Percentiles rank a stretch among this genome's conserved stretches.
phyloP scores from a whole-genome alignment of 257 asterid species.

The Solanum sejunctum region DNA sequence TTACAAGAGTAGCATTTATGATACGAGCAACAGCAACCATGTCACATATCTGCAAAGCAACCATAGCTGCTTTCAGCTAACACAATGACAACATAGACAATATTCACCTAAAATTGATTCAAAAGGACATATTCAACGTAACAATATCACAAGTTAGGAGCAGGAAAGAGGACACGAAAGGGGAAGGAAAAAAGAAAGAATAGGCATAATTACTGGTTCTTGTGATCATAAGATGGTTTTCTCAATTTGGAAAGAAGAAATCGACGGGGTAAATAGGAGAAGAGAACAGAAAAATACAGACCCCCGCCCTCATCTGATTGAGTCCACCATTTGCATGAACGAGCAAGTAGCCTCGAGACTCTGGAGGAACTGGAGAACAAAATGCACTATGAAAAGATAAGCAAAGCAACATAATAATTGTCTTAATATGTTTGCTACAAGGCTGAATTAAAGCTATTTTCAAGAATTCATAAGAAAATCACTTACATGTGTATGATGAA shows the following conservation, averaged over 20 bases:
- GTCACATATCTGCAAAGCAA: slow-evolving; percentile 71
- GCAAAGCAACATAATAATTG: background rate
- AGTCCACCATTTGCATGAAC: slow-evolving; percentile 95
- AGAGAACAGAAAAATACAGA: slow-evolving; percentile 16
- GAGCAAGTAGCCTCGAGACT: slow-evolving; percentile 71
- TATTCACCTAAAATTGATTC: background rate
- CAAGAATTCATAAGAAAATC: background rate
- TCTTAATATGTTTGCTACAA: background rate
- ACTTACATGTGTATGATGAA: slow-evolving; percentile 45
- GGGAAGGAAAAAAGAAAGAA: background rate
- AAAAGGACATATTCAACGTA: background rate
- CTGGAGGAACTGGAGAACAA: slow-evolving; percentile 48
- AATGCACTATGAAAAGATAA: background rate
- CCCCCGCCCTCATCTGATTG: slow-evolving; percentile 98
- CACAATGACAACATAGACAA: background rate
- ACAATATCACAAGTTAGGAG: background rate
- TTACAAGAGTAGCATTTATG: slow-evolving; percentile 87
- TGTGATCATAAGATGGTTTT: background rate
- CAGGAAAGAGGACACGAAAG: background rate
- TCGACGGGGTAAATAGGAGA: background rate
- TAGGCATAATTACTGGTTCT: background rate
- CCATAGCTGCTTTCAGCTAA: background rate
- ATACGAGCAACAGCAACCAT: slow-evolving; percentile 96
- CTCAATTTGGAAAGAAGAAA: background rate
- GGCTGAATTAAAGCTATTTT: background rate